Percentiles rank a stretch among this genome's conserved stretches.
Evolutionary conservation across 306 rosid genomes (phyloP).

Genomic region (Dicorynia guianensis): DNA sequence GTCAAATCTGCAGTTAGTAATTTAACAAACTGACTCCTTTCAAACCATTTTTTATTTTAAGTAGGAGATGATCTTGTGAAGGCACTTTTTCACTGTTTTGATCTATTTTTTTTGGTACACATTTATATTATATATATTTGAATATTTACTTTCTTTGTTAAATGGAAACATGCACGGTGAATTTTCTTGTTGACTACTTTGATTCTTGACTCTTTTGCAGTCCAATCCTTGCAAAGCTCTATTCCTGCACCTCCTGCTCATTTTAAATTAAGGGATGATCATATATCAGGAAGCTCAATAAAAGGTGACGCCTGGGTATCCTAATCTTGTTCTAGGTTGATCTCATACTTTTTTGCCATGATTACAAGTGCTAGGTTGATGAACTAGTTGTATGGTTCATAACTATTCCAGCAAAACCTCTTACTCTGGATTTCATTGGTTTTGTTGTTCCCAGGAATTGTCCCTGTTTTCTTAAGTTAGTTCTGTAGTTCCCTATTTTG

Average conservation of each 20-base stretch:
- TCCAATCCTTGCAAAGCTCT: conserved; percentile 71
- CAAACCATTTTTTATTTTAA: neutral
- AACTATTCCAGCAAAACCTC: neutral
- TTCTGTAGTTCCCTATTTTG: neutral
- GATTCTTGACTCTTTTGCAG: conserved; percentile 44
- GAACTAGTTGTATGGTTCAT: neutral
- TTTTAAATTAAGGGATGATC: conserved; percentile 90
- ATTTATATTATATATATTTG: neutral
- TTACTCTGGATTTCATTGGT: neutral
- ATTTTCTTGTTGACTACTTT: conserved; percentile 12
- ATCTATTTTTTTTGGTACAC: neutral
- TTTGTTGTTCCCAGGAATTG: neutral
- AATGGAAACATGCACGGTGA: conserved; percentile 5
- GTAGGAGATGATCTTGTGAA: too few species aligned
- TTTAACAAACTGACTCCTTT: neutral
- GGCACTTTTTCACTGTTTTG: too few species aligned
- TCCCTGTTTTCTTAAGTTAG: neutral
- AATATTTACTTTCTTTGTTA: neutral
- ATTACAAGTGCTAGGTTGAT: neutral
- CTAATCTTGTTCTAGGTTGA: conserved; percentile 6
- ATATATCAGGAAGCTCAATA: conserved; percentile 91
- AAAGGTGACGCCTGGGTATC: conserved; percentile 65
- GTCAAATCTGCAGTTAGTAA: neutral
- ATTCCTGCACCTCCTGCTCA: conserved; percentile 95
- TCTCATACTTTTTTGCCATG: neutral